Evolutionary conservation across 306 rosid species (phyloP), one percentile per base, ranked within the genome.

Genomic region (Dryas drummondii): DNA sequence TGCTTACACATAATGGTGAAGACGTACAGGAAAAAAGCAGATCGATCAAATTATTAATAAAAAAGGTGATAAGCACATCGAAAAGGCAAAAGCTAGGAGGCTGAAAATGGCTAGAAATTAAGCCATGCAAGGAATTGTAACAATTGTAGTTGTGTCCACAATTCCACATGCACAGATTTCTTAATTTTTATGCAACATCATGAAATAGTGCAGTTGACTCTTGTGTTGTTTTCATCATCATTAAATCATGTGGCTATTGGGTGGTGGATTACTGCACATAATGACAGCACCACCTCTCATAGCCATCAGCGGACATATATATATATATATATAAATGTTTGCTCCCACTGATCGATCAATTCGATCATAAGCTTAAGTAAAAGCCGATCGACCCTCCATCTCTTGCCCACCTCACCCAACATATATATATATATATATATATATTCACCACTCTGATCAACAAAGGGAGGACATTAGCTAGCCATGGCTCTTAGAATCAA

Each of bases 181-280:
- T 32, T 32, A 32, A 1, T 32, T 32, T 32, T 32, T 32, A 32
- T 32, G 37, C 37, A 32, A 32, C 37, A 78, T 56, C 3, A n/a
- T 15, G 59, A 15, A 85, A 87, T 77, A 80, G 84, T 85, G 73
- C 17, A 85, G 92, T 88, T 91, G 97, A 87, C 97, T 85, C 79
- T 12, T 40, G 75, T 49, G 66, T 76, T 80, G 86, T 83, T 60
- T 60, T 60, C 17, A 60, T 60, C 45, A 60, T 59, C 16, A 5
- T 5, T 4, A 14, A 3, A 5, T 41, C 41, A n/a, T 1, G 26
- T 63, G 41, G 49, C 6, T 7, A 40, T 15, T 63, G 68, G 68
- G 19, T n/a, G 49, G 27, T 11, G 66, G 41, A 58, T 2, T 15
- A 57, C 14, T 1, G 68, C 48, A 41, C 68, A 62, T 48, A 62